These are phyloP conservation scores for Cryphonectria naterciae DNA, from an alignment of 2,329 filamentous ascomycete genomes.

Conservation along the genomic window DNA sequence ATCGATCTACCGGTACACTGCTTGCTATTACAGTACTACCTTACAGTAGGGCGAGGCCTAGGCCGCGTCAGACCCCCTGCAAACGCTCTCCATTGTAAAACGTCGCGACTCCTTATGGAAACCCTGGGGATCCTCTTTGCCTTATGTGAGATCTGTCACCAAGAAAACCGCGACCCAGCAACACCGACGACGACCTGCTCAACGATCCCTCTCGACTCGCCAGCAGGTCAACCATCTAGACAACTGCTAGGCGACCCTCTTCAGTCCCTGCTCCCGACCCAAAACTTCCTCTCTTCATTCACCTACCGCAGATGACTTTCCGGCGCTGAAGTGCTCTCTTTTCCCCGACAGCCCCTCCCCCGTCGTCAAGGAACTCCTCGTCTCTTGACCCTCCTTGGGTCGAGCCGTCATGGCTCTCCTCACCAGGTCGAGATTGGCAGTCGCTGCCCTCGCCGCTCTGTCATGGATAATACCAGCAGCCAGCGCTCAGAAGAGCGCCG, in stretches of 20 bases:
- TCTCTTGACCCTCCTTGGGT: slow-evolving; percentile 23
- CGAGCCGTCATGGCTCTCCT: slow-evolving; percentile 33
- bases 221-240: not conserved
- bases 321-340: slow-evolving; percentile 4
- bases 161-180: not conserved
- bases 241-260: not conserved
- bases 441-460: slow-evolving; percentile 44
- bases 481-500: slow-evolving; percentile 57
- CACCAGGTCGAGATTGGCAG: slow-evolving; percentile 33
- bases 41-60: not conserved
- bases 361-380: not conserved
- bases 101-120: slow-evolving; percentile 11
- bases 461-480: slow-evolving; percentile 43
- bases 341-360: slow-evolving; percentile 1
- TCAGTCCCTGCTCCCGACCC: not conserved
- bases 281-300: not conserved
- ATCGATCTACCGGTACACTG: not conserved
- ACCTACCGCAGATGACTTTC: not conserved
- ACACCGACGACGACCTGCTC: not conserved
- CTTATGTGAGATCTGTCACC: slow-evolving; percentile 15
- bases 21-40: not conserved
- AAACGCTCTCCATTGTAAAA: not conserved
- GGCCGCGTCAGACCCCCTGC: slow-evolving; percentile 11
- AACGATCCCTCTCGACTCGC: not conserved
- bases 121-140: slow-evolving; percentile 4